A percentile compares a stretch with the other conserved stretches of the same genome.
Evolutionary conservation across 441 rosid genomes (phyloP).

Genomic region (Mallotus japonicus): DNA sequence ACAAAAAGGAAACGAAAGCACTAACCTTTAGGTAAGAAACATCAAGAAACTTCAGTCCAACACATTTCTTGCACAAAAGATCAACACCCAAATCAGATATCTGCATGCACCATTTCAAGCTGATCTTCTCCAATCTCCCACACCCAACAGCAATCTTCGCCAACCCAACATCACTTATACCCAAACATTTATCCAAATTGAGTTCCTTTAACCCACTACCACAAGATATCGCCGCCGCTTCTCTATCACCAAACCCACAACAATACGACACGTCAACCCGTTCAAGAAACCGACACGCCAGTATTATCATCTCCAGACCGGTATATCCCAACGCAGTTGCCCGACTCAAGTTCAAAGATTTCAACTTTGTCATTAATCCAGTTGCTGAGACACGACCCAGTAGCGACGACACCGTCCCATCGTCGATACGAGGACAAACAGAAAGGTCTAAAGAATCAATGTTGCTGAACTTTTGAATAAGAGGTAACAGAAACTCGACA

Average conservation of each 20-base stretch:
- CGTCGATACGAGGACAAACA: constrained; percentile 70
- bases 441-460: constrained; percentile 70
- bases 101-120: constrained; percentile 97
- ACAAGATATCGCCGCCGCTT: constrained; percentile 71
- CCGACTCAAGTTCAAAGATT: constrained; percentile 55
- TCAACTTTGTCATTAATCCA: constrained; percentile 42
- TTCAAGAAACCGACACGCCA: constrained; percentile 55
- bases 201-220: constrained; percentile 58
- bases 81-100: constrained; percentile 75
- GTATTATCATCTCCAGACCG: constrained; percentile 58
- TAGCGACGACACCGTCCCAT: constrained; percentile 46
- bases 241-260: constrained; percentile 67
- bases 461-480: constrained; percentile 46
- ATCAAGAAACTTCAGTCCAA: constrained; percentile 58
- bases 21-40: constrained; percentile 84
- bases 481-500: constrained; percentile 53
- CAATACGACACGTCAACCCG: constrained; percentile 72
- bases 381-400: constrained; percentile 26
- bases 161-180: constrained; percentile 74
- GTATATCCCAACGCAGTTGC: constrained; percentile 49
- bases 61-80: constrained; percentile 77
- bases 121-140: constrained; percentile 52
- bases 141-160: constrained; percentile 83
- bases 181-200: constrained; percentile 75
- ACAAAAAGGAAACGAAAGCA: not conserved